phyloP scores from a whole-genome alignment of 768 basidiomycete species.

The Amanita rubescens region DNA sequence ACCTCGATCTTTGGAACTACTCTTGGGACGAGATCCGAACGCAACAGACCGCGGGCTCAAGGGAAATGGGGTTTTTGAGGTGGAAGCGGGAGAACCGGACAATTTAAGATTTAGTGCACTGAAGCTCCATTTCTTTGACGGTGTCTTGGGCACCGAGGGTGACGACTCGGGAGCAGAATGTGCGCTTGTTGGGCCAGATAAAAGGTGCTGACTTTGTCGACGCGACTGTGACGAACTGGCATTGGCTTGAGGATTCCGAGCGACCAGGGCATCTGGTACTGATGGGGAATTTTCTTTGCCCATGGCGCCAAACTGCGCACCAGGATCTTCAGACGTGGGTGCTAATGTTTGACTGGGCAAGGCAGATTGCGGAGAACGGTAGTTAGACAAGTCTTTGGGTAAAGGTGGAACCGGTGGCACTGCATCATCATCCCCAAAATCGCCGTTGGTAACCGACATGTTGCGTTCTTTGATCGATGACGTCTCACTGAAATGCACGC shows the following conservation, averaged over 20 bases:
- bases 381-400: constrained; percentile 81
- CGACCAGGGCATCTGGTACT: constrained; percentile 26
- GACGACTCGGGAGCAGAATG: constrained; percentile 35
- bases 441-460: constrained; percentile 51
- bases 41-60: constrained; percentile 63
- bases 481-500: constrained; percentile 63
- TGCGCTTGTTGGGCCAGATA: constrained; percentile 25
- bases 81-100: constrained; percentile 51
- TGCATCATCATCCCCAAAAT: constrained; percentile 48
- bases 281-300: constrained; percentile 33
- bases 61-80: constrained; percentile 46
- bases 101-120: constrained; percentile 73
- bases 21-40: constrained; percentile 61
- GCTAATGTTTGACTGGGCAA: constrained; percentile 46
- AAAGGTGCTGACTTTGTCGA: constrained; percentile 33
- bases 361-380: constrained; percentile 61
- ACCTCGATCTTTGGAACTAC: constrained; percentile 58
- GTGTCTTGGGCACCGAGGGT: constrained; percentile 57
- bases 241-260: constrained; percentile 40
- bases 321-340: constrained; percentile 34
- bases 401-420: constrained; percentile 95
- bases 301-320: constrained; percentile 36
- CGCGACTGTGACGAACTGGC: constrained; percentile 22
- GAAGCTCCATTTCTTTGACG: constrained; percentile 97
- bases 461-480: constrained; percentile 60